phyloP scores from a whole-genome alignment of 164 flowering plant genomes.

The Aristolochia fimbriata region DNA sequence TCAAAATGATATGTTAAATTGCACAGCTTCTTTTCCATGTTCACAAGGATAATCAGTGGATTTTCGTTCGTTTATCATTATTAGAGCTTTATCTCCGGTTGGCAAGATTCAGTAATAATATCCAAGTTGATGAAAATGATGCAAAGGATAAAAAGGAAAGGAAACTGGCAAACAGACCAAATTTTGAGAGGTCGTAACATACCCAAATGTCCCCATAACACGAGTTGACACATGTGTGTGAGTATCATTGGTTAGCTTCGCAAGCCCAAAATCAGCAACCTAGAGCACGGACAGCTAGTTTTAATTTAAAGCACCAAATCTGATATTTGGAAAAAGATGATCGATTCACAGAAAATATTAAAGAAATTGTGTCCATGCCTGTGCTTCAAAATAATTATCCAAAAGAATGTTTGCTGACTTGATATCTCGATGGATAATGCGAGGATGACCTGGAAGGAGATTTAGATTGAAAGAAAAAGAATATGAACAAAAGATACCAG shows the following conservation, averaged over 20 bases:
- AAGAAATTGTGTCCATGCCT: constrained; percentile 25
- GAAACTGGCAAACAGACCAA: not conserved
- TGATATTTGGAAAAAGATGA: not conserved
- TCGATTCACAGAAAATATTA: not conserved
- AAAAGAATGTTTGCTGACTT: constrained; percentile 72
- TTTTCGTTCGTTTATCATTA: not conserved
- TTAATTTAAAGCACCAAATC: not conserved
- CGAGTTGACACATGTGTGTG: constrained; percentile 64
- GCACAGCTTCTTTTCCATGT: too few species aligned
- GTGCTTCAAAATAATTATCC: constrained; percentile 58
- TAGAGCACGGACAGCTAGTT: constrained; percentile 10
- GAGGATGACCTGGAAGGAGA: constrained; percentile 55
- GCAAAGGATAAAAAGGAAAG: not conserved
- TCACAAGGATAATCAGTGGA: not conserved
- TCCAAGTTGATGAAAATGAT: not conserved
- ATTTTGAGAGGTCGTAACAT: constrained; percentile 8
- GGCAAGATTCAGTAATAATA: too few species aligned
- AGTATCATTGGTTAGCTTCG: constrained; percentile 42
- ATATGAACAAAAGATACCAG: not conserved
- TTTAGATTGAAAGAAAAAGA: not conserved
- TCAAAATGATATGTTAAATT: not conserved
- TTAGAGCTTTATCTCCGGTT: not conserved
- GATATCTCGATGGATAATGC: constrained; percentile 73
- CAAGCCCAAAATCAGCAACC: constrained; percentile 87
- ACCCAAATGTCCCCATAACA: constrained; percentile 90